Evolutionary conservation across 192 early-diverging fungal genomes (phyloP), one percentile per base, ranked within the genome.

Genomic region (Diversispora epigaea): DNA sequence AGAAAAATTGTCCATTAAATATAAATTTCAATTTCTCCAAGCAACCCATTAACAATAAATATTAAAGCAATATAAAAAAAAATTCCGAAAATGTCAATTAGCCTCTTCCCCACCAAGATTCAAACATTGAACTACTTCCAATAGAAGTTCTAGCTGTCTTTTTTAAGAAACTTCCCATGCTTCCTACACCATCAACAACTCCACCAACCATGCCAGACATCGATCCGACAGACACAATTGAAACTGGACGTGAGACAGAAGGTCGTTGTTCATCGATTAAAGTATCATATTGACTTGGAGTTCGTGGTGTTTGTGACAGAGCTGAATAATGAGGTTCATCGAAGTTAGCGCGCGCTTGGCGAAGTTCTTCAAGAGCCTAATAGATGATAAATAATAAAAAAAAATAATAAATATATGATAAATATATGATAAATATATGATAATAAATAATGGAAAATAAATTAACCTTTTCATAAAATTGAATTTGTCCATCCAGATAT

Each of bases 401-500:
- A n/a, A n/a, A n/a, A n/a, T n/a, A n/a, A 22, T n/a, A 19, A 9
- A 68, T 68, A 19, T 41, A 0, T 45, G 45, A 19, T 21, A 66
- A 7, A 11, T 66, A 46, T 0, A 6, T 44, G 25, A 17, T 15
- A 4, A 65, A 21, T 65, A 9, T 6, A 49, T 25, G 8, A 68
- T 49, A 49, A 49, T 25, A 49, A 22, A 41, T 40, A 14, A 45
- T 15, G n/a, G n/a, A n/a, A n/a, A n/a, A n/a, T n/a, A n/a, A n/a
- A n/a, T n/a, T 58, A 73, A 83, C 82, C 79, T 83, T 83, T 46
- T 80, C 82, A 32, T 83, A 76, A 60, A 80, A 80, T 5, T 79
- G 77, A 6, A 83, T 80, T 61, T 83, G 79, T 41, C 79, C 77
- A 57, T 83, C 82, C 40, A 83, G 68, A 58, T 78, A 83, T n/a